Evolutionary conservation across 2,329 filamentous ascomycete genomes (phyloP), one percentile per base, ranked within the genome.

Genomic region (Ascocoryne sarcoides): DNA sequence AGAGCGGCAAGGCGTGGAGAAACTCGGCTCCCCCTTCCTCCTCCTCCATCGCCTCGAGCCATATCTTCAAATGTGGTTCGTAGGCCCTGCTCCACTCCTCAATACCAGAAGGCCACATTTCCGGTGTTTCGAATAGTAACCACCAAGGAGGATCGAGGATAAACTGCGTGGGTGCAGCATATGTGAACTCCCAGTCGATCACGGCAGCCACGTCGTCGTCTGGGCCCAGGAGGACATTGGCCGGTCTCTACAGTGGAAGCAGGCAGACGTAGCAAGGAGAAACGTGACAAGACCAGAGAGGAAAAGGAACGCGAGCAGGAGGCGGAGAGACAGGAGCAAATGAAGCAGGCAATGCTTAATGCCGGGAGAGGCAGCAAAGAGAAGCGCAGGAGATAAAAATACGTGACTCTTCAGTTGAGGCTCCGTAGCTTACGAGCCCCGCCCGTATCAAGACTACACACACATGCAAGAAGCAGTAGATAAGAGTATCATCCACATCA

Each of bases 181-280:
- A 53, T 66, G 59, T 47, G 41, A 61, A 62, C 48, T 67, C 64
- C 62, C 62, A 67, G 46, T 66, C 64, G 4, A 68, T 59, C 0
- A 63, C 55, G 2, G 50, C 60, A 5, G 57, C 48, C 1, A 66
- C 38, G 0, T 49, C 37, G 3, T 56, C 36, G 4, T 57, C 39
- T 4, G 53, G 36, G 10, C 60, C 49, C 3, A 63, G 8, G 2
- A 65, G 49, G 21, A 62, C 44, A 33, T 64, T 64, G 5, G 45
- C 45, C 10, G 60, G 51, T 3, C 18, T 37, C n/a, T n/a, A n/a
- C n/a, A n/a, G n/a, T n/a, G n/a, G n/a, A n/a, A 28, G 26, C 26
- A 8, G 26, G 26, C 26, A 8, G n/a, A n/a, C 8, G 8, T n/a
- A 28, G 26, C n/a, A 28, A n/a, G 26, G 26, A 28, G 8, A 28